These are phyloP conservation scores for Fusarium luffae DNA, from an alignment of 2,329 filamentous ascomycete genomes.

Conservation along the genomic window DNA sequence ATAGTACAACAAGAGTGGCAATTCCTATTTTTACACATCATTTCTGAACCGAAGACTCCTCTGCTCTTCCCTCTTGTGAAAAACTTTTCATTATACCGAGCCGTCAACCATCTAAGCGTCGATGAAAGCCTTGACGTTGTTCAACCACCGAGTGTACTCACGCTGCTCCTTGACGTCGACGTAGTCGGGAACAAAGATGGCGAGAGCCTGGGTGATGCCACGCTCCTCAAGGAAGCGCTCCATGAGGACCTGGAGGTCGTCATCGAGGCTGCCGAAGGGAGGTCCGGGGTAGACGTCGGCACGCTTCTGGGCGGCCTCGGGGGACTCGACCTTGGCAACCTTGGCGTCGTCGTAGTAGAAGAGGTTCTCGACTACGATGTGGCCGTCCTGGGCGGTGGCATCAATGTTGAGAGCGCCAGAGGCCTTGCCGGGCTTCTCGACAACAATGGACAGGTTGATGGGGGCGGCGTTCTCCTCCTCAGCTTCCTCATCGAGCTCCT, in stretches of 20 bases:
- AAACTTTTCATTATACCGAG: constrained; percentile 4
- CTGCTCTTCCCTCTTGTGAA: constrained; percentile 22
- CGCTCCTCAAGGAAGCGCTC: constrained; percentile 96
- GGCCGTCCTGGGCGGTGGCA: constrained; percentile 84
- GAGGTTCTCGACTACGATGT: constrained; percentile 89
- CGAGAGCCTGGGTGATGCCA: constrained; percentile 86
- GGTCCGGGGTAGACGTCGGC: constrained; percentile 88
- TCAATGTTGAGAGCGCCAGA: constrained; percentile 85
- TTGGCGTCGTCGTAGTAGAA: constrained; percentile 85
- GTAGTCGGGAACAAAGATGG: constrained; percentile 93
- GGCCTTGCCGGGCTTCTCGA: constrained; percentile 83
- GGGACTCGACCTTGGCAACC: constrained; percentile 78
- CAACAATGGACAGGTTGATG: constrained; percentile 83
- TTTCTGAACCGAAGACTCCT: constrained; percentile 27
- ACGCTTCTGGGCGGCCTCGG: constrained; percentile 81
- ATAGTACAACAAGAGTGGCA: constrained; percentile 48
- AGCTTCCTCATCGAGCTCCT: constrained; percentile 59
- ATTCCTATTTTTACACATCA: constrained; percentile 39
- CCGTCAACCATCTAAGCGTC: constrained; percentile 64
- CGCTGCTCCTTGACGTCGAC: constrained; percentile 98
- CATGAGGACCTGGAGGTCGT: constrained; percentile 91
- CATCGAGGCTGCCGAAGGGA: constrained; percentile 92
- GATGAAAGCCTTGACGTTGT: constrained; percentile 86
- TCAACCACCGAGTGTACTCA: constrained; percentile 93
- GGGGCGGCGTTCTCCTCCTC: constrained; percentile 75